These are phyloP conservation scores for Fragosphaeria purpurea DNA, from an alignment of 2,329 filamentous ascomycete species.

Conservation along the genomic window DNA sequence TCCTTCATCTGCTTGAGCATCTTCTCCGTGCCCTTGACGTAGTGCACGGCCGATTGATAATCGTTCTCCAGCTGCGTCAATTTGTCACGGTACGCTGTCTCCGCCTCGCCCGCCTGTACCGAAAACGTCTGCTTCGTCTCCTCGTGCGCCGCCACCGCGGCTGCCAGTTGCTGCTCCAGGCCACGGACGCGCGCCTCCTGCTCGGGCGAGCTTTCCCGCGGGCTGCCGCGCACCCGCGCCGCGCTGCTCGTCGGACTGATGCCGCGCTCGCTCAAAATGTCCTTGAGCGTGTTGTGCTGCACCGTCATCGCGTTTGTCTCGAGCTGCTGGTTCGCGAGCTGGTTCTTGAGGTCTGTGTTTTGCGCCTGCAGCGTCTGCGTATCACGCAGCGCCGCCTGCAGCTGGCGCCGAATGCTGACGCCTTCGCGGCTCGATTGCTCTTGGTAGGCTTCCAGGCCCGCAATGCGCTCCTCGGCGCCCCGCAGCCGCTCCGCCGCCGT, in stretches of 20 bases:
- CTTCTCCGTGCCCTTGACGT: slow-evolving; percentile 97
- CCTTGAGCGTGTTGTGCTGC: slow-evolving; percentile 87
- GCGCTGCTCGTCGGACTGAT: slow-evolving; percentile 68
- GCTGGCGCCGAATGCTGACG: slow-evolving; percentile 76
- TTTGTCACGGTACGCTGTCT: slow-evolving; percentile 83
- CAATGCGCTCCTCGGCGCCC: slow-evolving; percentile 90
- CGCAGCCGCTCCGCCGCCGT: slow-evolving; percentile 78
- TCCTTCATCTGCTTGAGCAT: slow-evolving; percentile 99
- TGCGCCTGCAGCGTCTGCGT: slow-evolving; percentile 70
- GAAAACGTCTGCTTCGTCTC: slow-evolving; percentile 73
- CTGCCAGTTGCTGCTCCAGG: slow-evolving; percentile 77
- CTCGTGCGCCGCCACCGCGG: slow-evolving; percentile 68
- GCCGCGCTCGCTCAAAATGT: slow-evolving; percentile 80
- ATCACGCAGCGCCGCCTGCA: slow-evolving; percentile 76
- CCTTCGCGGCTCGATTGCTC: slow-evolving; percentile 94
- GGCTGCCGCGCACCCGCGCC: slow-evolving; percentile 61
- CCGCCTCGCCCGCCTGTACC: slow-evolving; percentile 74
- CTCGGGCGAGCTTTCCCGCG: slow-evolving; percentile 71
- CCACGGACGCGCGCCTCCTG: slow-evolving; percentile 58
- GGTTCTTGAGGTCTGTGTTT: slow-evolving; percentile 72
- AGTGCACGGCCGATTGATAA: slow-evolving; percentile 95
- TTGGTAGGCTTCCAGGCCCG: slow-evolving; percentile 91
- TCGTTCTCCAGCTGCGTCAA: slow-evolving; percentile 90
- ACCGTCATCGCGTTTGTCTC: slow-evolving; percentile 90
- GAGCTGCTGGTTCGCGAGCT: slow-evolving; percentile 75